Base-by-base conservation (phyloP, 2,329 filamentous ascomycete genomes). In the Dendryphion nanum region DNA sequence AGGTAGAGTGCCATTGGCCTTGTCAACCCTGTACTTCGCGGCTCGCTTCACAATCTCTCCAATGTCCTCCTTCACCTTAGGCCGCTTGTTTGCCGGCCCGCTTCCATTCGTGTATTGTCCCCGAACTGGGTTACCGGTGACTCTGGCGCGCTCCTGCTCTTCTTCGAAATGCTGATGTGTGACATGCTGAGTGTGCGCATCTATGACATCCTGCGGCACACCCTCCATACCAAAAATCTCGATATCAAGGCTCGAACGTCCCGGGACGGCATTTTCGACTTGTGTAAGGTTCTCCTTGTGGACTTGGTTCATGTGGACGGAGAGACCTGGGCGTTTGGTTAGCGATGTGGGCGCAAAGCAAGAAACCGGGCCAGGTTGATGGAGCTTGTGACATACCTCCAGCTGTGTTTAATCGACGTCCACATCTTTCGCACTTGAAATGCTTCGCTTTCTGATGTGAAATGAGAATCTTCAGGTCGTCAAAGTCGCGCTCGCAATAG, bases 191-290 rank as follows among this genome's bases (percentile, higher is more conserved):
- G 87, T 85, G 73, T 96, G 90, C 59, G 86, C 80, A 56, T 88
- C 79, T 41, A 88, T 72, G 45, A 94, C 79, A 41, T 95, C 88
- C 41, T 89, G 85, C 3, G 93, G 93, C 24, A 97, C 88, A 59
- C 93, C 93, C 66, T 96, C 89, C 87, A 96, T 96, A 59, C 91
- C 93, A 64, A 97, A 98, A 58, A 98, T 96, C 69, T 98, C 93
- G 43, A 95, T 82, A 43, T 95, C 89, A 43, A 95, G 81, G 42
- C 85, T 85, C 48, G 88, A 81, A 46, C 93, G 83, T 57, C 91
- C 91, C 0, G 86, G 83, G 3, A 96, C 78, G 34, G 93, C 89
- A 75, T 97, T 96, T 55, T 96, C 91, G 59, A 98, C 89, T 30
- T 82, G 81, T 15, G 80, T 82, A 34, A 97, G 78, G 19, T 83